phyloP scores from a whole-genome alignment of 768 basidiomycete species.

The Lentinus brumalis region DNA sequence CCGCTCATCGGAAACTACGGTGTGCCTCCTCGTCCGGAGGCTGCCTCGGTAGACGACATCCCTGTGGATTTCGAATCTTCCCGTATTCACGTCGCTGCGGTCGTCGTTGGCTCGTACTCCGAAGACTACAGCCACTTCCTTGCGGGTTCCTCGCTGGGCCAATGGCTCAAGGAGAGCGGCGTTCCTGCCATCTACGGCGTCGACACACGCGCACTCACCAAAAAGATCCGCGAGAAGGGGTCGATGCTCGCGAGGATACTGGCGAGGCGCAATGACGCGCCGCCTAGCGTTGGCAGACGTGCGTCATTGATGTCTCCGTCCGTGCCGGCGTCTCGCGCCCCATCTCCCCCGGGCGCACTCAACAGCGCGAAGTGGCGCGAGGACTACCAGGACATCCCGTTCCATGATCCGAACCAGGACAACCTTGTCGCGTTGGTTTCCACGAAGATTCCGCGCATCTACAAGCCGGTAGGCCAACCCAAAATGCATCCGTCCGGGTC shows the following conservation, averaged over 20 bases:
- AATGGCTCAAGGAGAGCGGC: slow-evolving; percentile 94
- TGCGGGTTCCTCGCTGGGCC: slow-evolving; percentile 80
- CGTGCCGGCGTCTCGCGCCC: slow-evolving; percentile 46
- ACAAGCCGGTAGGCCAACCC: slow-evolving; percentile 57
- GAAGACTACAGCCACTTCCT: slow-evolving; percentile 94
- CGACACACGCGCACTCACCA: slow-evolving; percentile 95
- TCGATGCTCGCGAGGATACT: slow-evolving; percentile 88
- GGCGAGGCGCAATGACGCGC: slow-evolving; percentile 55
- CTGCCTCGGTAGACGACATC: slow-evolving; percentile 49
- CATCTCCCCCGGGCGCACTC: slow-evolving; percentile 52
- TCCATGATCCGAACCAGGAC: slow-evolving; percentile 82
- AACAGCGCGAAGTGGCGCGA: slow-evolving; percentile 68
- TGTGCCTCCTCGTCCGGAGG: slow-evolving; percentile 72
- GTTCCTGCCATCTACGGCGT: slow-evolving; percentile 95
- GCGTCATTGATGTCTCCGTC: slow-evolving; percentile 39
- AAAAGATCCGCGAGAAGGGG: slow-evolving; percentile 93
- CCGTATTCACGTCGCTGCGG: slow-evolving; percentile 88
- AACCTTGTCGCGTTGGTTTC: slow-evolving; percentile 95
- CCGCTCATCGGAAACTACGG: slow-evolving; percentile 98
- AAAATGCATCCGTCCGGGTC: slow-evolving; percentile 71
- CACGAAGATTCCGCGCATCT: slow-evolving; percentile 63
- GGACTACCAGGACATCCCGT: slow-evolving; percentile 80
- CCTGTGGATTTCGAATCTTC: slow-evolving; percentile 90
- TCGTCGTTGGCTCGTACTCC: slow-evolving; percentile 93
- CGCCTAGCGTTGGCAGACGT: slow-evolving; percentile 39